Base-by-base conservation (phyloP, 768 basidiomycete genomes). In the Podaxis rugospora region DNA sequence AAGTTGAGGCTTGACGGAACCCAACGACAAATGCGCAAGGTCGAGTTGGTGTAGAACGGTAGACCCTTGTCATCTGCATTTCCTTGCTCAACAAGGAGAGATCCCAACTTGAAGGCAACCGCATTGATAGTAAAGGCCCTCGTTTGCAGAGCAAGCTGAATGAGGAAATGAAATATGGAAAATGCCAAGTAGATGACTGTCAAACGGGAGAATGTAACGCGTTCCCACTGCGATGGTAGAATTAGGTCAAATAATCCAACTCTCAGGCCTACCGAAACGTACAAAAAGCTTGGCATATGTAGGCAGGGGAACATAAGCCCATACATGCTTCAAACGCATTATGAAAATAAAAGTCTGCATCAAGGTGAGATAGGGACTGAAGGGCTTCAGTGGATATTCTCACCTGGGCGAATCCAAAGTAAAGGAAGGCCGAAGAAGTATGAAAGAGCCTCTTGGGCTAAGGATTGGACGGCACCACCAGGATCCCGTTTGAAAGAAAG, bases 101-200 rank as follows among this genome's bases (percentile, higher is more conserved):
- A 72, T 58, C 92, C 75, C 64, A 85, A 79, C 27, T 68, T 60
- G 28, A 83, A 81, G 5, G 89, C 87, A 18, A 79, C 64, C 7
- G 79, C 79, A 65, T 92, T 92, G 73, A 83, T 83, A 11, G 76
- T 76, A 75, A 86, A 87, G 10, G 86, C 89, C 56, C 80, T 79
- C 54, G 79, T 81, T 73, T 92, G 90, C 50, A 93, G 77, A 27
- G 81, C 76, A 64, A 91, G 76, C 71, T 92, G 90, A 61, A 90
- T 69, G 59, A 80, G 65, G 65, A 87, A 90, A 69, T 91, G 87
- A 49, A 83, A 52, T 55, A 88, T 59, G 21, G 90, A 86, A 69
- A 91, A 88, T 47, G 78, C 57, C 68, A 90, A 83, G 71, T 90
- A 93, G 67, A 83, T 67, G 62, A 79, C 75, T 18, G 90, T 87